Conservation (phyloP, 352 stramenopile species). For the Phytophthora sojae region DNA sequence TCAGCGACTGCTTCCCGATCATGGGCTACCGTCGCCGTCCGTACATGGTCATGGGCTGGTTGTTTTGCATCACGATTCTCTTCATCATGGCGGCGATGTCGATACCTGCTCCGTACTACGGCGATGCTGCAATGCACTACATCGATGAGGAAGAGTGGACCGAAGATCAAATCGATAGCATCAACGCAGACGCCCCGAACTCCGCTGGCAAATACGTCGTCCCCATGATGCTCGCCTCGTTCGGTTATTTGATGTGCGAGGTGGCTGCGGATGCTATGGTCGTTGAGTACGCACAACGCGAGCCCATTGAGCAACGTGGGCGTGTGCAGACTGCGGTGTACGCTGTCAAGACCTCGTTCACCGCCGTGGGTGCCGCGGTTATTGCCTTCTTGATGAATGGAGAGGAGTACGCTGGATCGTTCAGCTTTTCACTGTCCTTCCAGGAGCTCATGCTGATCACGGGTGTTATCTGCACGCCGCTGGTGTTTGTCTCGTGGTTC, state of each 20-base stretch:
- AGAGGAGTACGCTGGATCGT: constrained; percentile 50
- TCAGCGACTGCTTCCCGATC: constrained; percentile 67
- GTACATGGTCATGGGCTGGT: constrained; percentile 64
- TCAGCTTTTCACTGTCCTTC: constrained; percentile 54
- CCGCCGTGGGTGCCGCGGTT: constrained; percentile 43
- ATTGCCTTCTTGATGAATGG: constrained; percentile 62
- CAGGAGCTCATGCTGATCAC: constrained; percentile 52
- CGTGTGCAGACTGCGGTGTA: constrained; percentile 61
- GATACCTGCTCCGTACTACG: constrained; percentile 50
- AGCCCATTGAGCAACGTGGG: constrained; percentile 53
- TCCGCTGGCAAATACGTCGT: constrained; percentile 55
- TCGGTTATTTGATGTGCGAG: constrained; percentile 64
- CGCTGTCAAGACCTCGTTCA: constrained; percentile 48
- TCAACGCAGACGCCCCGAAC: constrained; percentile 39
- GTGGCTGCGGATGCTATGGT: constrained; percentile 65
- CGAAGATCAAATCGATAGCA: constrained; percentile 36
- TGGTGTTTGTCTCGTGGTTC: constrained; percentile 52
- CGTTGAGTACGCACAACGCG: constrained; percentile 61
- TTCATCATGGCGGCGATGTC: constrained; percentile 50
- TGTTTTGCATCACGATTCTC: constrained; percentile 47
- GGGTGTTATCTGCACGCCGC: constrained; percentile 36
- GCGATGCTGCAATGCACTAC: constrained; percentile 40
- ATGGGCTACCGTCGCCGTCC: constrained; percentile 55
- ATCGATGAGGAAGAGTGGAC: constrained; percentile 49
- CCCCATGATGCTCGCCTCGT: constrained; percentile 64